phyloP scores from a whole-genome alignment of 805 yeast species.

The Groenewaldozyma salmanticensis region DNA sequence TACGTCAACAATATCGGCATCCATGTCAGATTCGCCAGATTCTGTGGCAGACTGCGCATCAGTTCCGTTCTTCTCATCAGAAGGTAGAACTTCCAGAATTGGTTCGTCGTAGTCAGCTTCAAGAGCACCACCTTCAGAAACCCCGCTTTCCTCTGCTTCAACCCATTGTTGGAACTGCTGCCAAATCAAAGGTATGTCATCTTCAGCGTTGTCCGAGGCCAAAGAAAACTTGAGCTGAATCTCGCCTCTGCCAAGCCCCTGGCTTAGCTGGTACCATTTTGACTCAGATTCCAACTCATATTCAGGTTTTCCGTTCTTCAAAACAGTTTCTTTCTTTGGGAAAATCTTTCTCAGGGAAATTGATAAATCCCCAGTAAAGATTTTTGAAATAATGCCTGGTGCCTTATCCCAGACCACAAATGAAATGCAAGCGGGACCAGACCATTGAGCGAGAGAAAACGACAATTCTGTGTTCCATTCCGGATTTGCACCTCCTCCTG shows the following conservation, averaged over 20 bases:
- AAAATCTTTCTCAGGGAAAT: slow-evolving; percentile 6
- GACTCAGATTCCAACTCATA: slow-evolving; percentile 2
- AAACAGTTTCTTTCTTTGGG: background rate
- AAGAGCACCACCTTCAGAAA: too few relatives aligned
- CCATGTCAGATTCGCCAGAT: slow-evolving; percentile 1
- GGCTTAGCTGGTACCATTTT: slow-evolving; percentile 4
- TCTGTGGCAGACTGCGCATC: too few relatives aligned
- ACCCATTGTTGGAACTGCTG: too few relatives aligned
- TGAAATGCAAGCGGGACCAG: slow-evolving; percentile 9
- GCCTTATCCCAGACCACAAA: slow-evolving; percentile 24
- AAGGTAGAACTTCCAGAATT: too few relatives aligned
- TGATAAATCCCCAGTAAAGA: slow-evolving; percentile 13
- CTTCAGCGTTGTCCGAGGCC: slow-evolving; percentile 5
- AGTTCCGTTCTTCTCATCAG: too few relatives aligned
- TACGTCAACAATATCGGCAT: background rate
- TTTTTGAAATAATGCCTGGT: slow-evolving; percentile 17
- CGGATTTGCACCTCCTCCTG: slow-evolving; percentile 62
- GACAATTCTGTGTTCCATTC: slow-evolving; percentile 62
- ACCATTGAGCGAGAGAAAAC: slow-evolving; percentile 32
- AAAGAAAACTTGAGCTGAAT: slow-evolving; percentile 9
- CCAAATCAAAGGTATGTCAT: slow-evolving; percentile 10
- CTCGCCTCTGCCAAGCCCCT: slow-evolving; percentile 8
- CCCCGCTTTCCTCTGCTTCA: too few relatives aligned
- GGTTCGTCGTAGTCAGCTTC: too few relatives aligned
- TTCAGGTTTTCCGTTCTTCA: slow-evolving; percentile 1